A percentile compares a stretch with the other conserved stretches of the same genome.
phyloP scores from a whole-genome alignment of 1,284 basidiomycete genomes.

The Ustilago bromivora region DNA sequence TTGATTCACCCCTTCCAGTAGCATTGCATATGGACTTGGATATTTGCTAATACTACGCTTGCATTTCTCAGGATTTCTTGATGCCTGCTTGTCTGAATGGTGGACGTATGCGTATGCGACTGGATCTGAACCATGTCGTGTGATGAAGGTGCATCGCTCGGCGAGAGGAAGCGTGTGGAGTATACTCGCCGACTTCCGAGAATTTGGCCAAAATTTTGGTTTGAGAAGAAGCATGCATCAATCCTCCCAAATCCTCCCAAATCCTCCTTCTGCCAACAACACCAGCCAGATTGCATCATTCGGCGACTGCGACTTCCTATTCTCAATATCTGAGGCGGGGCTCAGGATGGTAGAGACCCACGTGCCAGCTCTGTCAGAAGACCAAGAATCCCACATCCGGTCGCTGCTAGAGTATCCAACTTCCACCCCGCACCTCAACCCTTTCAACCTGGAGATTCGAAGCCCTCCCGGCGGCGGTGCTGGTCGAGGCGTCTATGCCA shows the following conservation, averaged over 20 bases:
- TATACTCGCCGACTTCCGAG: slow-evolving; percentile 16
- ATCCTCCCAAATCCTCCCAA: background rate
- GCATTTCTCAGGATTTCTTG: background rate
- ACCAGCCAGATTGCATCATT: background rate
- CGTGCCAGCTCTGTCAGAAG: slow-evolving; percentile 15
- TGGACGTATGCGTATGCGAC: background rate
- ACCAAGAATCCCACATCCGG: slow-evolving; percentile 22
- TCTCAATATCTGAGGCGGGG: background rate
- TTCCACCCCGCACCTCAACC: slow-evolving; percentile 59
- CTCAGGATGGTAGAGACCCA: slow-evolving; percentile 45
- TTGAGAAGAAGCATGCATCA: slow-evolving; percentile 4
- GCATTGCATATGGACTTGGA: slow-evolving; percentile 10
- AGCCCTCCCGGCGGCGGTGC: slow-evolving; percentile 15
- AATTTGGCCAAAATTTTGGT: slow-evolving; percentile 16
- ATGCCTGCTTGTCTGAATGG: background rate
- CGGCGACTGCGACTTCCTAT: background rate
- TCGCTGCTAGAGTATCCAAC: slow-evolving; percentile 30
- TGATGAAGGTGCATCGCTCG: background rate
- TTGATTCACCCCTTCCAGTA: background rate
- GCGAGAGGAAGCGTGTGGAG: background rate
- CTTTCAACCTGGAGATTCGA: slow-evolving; percentile 37
- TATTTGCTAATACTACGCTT: slow-evolving; percentile 14
- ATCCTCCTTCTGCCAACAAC: background rate
- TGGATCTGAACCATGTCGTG: background rate
- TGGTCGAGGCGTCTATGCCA: slow-evolving; percentile 58